Evolutionary conservation across 2,329 filamentous ascomycete species (phyloP).

Genomic region (Myotisia sp.): DNA sequence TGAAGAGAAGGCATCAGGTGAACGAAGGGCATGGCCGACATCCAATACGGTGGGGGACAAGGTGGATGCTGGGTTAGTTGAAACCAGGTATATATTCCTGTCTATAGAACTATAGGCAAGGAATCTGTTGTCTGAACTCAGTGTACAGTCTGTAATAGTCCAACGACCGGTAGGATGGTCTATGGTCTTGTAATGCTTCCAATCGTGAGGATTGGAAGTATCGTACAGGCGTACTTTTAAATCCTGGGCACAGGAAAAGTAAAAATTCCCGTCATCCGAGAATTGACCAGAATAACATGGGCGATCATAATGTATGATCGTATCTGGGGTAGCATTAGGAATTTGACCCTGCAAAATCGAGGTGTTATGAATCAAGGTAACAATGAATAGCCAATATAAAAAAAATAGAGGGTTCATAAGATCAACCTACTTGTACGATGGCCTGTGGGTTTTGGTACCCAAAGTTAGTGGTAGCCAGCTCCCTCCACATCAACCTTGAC

Average conservation of each 20-base stretch:
- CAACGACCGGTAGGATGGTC: conserved; percentile 75
- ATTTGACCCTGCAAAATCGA: conserved; percentile 57
- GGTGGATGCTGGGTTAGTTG: conserved; percentile 69
- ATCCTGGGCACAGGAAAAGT: conserved; percentile 82
- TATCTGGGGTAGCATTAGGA: conserved; percentile 62
- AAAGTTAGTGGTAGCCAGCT: conserved; percentile 68
- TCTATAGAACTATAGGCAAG: conserved; percentile 85
- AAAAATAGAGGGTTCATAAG: too few relatives aligned
- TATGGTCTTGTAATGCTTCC: conserved; percentile 90
- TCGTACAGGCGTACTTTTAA: conserved; percentile 96
- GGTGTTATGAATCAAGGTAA: conserved; percentile 5
- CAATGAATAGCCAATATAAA: neutral
- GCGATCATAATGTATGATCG: conserved; percentile 72
- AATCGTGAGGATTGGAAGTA: conserved; percentile 85
- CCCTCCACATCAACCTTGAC: conserved; percentile 61
- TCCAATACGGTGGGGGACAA: conserved; percentile 71
- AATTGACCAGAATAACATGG: conserved; percentile 93
- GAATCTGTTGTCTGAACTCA: conserved; percentile 84
- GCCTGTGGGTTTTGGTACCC: too few relatives aligned
- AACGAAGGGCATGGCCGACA: conserved; percentile 41
- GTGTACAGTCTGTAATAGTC: conserved; percentile 87
- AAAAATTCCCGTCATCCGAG: conserved; percentile 93
- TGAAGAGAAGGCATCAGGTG: conserved; percentile 21
- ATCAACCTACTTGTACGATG: too few relatives aligned
- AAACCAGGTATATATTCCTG: conserved; percentile 67